Evolutionary conservation across 2,329 filamentous ascomycete species (phyloP).

Genomic region (Coniochaeta ligniaria): DNA sequence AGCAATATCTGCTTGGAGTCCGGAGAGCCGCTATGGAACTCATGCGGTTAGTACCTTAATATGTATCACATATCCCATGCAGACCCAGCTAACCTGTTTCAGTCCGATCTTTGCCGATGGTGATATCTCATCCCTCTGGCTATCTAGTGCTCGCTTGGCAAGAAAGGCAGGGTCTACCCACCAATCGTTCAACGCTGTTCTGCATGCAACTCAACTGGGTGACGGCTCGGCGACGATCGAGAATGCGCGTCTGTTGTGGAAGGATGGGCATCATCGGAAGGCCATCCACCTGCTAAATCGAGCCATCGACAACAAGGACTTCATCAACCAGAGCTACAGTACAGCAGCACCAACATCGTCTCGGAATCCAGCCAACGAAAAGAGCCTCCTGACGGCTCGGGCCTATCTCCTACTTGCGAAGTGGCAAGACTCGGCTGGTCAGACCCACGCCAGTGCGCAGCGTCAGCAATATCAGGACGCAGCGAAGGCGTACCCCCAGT

Average conservation of each 20-base stretch:
- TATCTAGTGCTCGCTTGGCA: constrained; percentile 77
- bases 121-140: constrained; percentile 78
- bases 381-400: constrained; percentile 60
- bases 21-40: constrained; percentile 83
- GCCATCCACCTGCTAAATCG: constrained; percentile 87
- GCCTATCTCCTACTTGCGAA: constrained; percentile 88
- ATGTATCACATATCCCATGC: constrained; percentile 15
- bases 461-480: constrained; percentile 78
- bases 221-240: constrained; percentile 89
- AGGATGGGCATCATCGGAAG: constrained; percentile 86
- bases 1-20: constrained; percentile 85
- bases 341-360: constrained; percentile 27
- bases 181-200: constrained; percentile 87
- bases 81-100: constrained; percentile 11
- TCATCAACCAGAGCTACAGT: constrained; percentile 35
- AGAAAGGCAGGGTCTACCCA: constrained; percentile 77
- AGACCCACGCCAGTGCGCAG: constrained; percentile 77
- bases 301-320: constrained; percentile 76
- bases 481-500: constrained; percentile 60
- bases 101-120: constrained; percentile 57
- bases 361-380: constrained; percentile 37
- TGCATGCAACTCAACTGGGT: constrained; percentile 78
- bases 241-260: constrained; percentile 88
- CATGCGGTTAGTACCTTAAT: constrained; percentile 33
- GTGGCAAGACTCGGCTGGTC: constrained; percentile 93